Evolutionary conservation across 768 basidiomycete genomes (phyloP).

Genomic region (Stropharia rugosoannulata): DNA sequence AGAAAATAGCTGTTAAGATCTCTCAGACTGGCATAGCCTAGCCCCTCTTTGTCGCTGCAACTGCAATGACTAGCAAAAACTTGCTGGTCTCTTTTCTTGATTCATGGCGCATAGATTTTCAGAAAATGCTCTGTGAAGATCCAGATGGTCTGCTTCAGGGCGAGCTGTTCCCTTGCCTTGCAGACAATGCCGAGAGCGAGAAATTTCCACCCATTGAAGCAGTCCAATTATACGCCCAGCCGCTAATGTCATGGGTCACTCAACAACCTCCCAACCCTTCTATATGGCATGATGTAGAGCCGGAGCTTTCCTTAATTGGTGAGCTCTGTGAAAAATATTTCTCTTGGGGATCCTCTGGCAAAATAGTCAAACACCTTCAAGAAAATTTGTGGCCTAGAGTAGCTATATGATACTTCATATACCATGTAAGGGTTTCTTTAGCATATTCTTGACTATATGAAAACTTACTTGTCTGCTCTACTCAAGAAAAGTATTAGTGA

Average conservation of each 20-base stretch:
- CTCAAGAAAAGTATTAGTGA: not conserved
- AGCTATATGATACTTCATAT: constrained; percentile 7
- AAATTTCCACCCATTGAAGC: not conserved
- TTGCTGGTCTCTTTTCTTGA: not conserved
- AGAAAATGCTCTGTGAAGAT: not conserved
- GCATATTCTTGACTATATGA: no score
- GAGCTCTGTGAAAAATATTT: constrained; percentile 11
- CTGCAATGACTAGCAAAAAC: not conserved
- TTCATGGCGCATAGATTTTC: constrained; percentile 1
- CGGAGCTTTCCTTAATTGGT: not conserved
- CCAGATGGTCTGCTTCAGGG: not conserved
- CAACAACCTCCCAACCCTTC: not conserved
- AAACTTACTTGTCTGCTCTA: no score
- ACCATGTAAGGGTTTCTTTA: constrained; percentile 1
- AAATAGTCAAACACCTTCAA: not conserved
- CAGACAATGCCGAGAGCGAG: not conserved
- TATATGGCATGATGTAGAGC: not conserved
- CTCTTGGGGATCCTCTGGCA: constrained; percentile 9
- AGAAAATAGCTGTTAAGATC: not conserved
- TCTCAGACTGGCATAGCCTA: not conserved
- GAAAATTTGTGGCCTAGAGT: constrained; percentile 10
- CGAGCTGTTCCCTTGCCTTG: not conserved
- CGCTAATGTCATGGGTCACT: not conserved
- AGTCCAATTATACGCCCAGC: not conserved
- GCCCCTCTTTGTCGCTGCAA: constrained; percentile 1